Base-by-base conservation (phyloP, 345 rosid species). In the Syzygium jambos region DNA sequence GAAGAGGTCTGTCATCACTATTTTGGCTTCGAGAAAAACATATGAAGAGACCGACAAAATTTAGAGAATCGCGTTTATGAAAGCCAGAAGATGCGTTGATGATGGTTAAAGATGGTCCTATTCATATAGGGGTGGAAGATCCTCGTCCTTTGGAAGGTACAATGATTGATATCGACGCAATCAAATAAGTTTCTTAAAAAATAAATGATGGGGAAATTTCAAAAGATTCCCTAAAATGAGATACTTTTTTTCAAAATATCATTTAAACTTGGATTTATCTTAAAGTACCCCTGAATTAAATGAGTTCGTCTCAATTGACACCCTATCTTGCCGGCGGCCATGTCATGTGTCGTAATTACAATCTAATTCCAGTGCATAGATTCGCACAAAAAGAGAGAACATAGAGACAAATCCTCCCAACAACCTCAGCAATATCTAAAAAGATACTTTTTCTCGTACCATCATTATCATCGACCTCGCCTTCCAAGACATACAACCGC, bases 291-390 rank as follows among this genome's bases (percentile, higher is more conserved):
- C 0, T 6, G 15, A 61, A 61, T 61, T 61, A n/a, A 13, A 30
- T 61, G 38, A n/a, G 6, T n/a, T 61, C 7, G 19, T 61, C 13
- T 61, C 73, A n/a, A 14, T 29, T 30, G 78, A 65, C 41, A 30
- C 21, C 21, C 5, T 15, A 63, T 15, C 77, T 29, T 3, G 30
- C 0, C 0, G 1, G 22, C 0, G 2, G 19, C 30, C 41, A 0
- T 65, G 41, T 29, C 78, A 65, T 65, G 3, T 61, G 19, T 61
- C 17, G 65, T 65, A 30, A 16, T 65, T 65, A 30, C 11, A 65
- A 65, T 15, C 9, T 43, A 68, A 30, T 68, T 68, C 43, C 2
- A 3, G 3, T 0, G 2, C 17, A 68, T 68, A 8, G 19, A 16
- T 53, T 53, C 21, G 9, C 21, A 16, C 9, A 53, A 16, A 16